phyloP scores from a whole-genome alignment of 768 basidiomycete species.

The Rhodotorula diobovata region DNA sequence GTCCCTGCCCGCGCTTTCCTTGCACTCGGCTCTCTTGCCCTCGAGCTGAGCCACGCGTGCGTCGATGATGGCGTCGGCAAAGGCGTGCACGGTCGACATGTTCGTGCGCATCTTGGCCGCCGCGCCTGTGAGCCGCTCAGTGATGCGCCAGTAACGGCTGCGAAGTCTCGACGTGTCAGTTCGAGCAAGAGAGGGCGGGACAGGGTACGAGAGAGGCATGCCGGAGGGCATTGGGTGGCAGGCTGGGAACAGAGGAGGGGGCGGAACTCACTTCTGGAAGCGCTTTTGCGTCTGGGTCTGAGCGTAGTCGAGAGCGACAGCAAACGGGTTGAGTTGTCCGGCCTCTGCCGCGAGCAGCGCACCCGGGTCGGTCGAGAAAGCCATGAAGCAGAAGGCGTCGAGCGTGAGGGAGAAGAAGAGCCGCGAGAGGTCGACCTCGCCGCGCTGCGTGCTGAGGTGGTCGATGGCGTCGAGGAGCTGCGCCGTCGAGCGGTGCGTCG shows the following conservation, averaged over 20 bases:
- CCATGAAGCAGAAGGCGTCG: conserved; percentile 14
- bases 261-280: background rate
- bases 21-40: background rate
- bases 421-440: background rate
- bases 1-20: background rate
- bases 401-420: conserved; percentile 29
- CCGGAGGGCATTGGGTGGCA: no score
- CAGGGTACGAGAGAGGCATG: no score
- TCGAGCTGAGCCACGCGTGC: background rate
- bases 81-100: background rate
- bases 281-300: background rate
- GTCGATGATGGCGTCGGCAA: conserved; percentile 10
- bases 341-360: background rate
- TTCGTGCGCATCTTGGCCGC: background rate
- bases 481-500: background rate
- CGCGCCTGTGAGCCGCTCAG: background rate
- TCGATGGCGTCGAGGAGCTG: conserved; percentile 1
- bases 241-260: no score
- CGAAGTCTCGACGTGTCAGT: background rate
- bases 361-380: conserved; percentile 3
- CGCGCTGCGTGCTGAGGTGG: background rate
- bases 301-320: background rate
- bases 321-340: background rate
- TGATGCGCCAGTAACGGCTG: background rate
- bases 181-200: background rate